phyloP scores from a whole-genome alignment of 2,329 filamentous ascomycete species.

The Sporothrix euskadiensis region DNA sequence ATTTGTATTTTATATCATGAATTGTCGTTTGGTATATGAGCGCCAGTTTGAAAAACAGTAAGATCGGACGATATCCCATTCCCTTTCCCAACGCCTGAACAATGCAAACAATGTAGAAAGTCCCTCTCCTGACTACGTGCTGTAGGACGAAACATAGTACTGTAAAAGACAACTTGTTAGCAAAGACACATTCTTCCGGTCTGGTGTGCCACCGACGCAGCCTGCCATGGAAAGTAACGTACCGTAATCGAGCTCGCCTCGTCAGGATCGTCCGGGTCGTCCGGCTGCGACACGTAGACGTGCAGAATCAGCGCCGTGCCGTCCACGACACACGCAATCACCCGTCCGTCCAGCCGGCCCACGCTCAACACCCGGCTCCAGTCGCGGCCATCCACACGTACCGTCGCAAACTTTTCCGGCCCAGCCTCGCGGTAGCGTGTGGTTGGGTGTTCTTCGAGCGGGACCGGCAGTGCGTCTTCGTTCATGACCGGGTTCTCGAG shows the following conservation, averaged over 20 bases:
- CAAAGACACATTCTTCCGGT: neutral
- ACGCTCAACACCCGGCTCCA: constrained; percentile 95
- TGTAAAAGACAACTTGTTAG: constrained; percentile 28
- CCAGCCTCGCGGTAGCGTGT: constrained; percentile 74
- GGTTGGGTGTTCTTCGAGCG: constrained; percentile 77
- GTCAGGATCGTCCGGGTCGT: constrained; percentile 54
- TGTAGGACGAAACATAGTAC: constrained; percentile 47
- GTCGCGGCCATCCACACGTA: constrained; percentile 88
- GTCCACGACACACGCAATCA: constrained; percentile 87
- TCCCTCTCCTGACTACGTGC: constrained; percentile 34
- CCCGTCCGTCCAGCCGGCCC: constrained; percentile 80
- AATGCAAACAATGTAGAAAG: neutral
- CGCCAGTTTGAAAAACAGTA: neutral
- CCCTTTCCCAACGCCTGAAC: neutral
- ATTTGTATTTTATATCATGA: neutral
- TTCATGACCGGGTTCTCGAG: constrained; percentile 87
- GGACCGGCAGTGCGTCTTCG: constrained; percentile 69
- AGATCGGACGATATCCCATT: neutral
- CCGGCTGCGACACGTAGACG: constrained; percentile 73
- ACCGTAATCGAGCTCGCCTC: constrained; percentile 78
- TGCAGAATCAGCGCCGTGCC: constrained; percentile 80
- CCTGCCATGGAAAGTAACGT: constrained; percentile 38
- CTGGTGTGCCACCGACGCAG: neutral
- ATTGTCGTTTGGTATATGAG: neutral
- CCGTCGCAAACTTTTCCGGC: constrained; percentile 82